Conservation (phyloP, 1,284 basidiomycete genomes). For the Porodaedalea pini region DNA sequence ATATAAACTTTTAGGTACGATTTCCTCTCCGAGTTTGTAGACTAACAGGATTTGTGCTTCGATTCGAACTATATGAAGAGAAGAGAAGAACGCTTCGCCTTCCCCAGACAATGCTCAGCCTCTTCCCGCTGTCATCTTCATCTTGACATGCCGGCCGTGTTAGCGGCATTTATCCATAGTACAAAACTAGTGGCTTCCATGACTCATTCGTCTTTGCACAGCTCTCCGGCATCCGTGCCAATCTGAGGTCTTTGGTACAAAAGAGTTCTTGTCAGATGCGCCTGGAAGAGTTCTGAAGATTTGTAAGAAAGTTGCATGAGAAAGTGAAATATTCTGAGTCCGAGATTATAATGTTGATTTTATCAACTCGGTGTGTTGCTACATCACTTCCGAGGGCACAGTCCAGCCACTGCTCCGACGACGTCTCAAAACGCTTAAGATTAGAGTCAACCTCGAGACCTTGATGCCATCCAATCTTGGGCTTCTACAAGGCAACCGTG, state of each 20-base stretch:
- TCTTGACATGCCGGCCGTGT: too few species aligned
- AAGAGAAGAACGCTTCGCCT: too few species aligned
- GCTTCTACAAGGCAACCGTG: neutral
- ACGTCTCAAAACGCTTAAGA: neutral
- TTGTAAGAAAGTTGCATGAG: neutral
- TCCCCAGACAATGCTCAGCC: too few species aligned
- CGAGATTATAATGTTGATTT: neutral
- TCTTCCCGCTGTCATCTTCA: too few species aligned
- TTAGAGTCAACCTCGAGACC: neutral
- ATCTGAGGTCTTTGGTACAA: neutral
- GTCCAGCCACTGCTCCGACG: conserved; percentile 9
- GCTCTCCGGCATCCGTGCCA: neutral
- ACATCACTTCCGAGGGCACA: conserved; percentile 2
- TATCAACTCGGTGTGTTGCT: neutral
- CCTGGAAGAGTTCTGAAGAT: neutral
- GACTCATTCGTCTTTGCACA: conserved; percentile 1
- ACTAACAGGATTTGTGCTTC: too few species aligned
- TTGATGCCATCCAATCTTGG: conserved; percentile 4
- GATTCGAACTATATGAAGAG: too few species aligned
- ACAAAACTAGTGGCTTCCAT: too few species aligned
- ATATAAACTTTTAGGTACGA: too few species aligned
- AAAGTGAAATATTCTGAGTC: neutral
- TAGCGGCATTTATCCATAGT: too few species aligned
- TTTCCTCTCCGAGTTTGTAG: too few species aligned
- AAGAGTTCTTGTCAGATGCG: neutral